Percentiles rank a stretch among this genome's conserved stretches.
These are phyloP conservation scores for Calonectria naviculata DNA, from an alignment of 2,329 filamentous ascomycete genomes.

Conservation along the genomic window DNA sequence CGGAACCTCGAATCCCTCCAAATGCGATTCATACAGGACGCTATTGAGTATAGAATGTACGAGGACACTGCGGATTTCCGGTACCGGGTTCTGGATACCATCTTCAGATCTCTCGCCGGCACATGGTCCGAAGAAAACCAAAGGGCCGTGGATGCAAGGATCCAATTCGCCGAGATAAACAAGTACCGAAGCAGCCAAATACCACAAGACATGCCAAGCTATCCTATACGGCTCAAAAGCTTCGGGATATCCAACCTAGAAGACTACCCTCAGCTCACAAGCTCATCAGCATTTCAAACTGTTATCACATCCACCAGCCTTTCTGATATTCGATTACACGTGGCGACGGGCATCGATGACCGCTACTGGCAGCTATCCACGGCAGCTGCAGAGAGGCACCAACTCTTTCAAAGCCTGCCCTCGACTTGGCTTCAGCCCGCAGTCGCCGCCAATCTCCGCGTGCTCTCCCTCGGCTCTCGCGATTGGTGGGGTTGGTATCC, in stretches of 20 bases:
- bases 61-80: not conserved
- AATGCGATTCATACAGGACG: not conserved
- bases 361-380: not conserved
- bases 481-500: slow-evolving; percentile 7
- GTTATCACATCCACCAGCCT: not conserved
- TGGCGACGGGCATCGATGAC: not conserved
- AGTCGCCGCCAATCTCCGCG: not conserved
- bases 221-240: not conserved
- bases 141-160: not conserved
- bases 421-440: not conserved
- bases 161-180: not conserved
- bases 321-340: not conserved
- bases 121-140: not conserved
- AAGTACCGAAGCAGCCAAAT: not conserved
- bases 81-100: not conserved
- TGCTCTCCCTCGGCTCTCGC: not conserved
- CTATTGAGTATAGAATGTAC: not conserved
- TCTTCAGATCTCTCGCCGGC: not conserved
- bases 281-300: not conserved
- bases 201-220: not conserved
- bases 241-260: not conserved
- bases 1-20: not conserved
- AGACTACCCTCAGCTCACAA: not conserved
- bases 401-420: not conserved
- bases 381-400: not conserved